A percentile compares a stretch with the other conserved stretches of the same genome.
phyloP scores from a whole-genome alignment of 148 eudicot species.

The Pharnaceum exiguum region DNA sequence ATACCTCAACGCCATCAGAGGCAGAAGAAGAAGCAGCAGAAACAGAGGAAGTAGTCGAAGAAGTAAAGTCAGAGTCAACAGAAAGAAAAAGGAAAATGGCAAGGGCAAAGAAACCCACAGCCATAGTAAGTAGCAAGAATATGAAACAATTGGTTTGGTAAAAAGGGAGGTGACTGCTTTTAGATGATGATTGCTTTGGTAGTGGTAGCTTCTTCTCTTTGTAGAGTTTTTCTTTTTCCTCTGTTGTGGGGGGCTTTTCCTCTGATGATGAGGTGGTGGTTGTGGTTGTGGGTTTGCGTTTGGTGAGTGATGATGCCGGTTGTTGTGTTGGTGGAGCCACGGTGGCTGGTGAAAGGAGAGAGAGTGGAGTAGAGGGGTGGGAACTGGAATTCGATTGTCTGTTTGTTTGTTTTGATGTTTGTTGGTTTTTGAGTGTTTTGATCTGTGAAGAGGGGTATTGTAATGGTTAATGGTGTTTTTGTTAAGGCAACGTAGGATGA shows the following conservation, averaged over 20 bases:
- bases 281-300: constrained; percentile 42
- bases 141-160: constrained; percentile 85
- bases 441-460: not conserved
- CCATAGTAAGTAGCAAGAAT: constrained; percentile 50
- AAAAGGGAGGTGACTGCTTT: constrained; percentile 60
- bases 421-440: not conserved
- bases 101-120: constrained; percentile 53
- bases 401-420: not conserved
- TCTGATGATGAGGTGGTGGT: too few species aligned
- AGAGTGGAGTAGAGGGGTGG: not conserved
- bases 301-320: constrained; percentile 37
- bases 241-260: constrained; percentile 18
- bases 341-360: constrained; percentile 23
- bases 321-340: constrained; percentile 68
- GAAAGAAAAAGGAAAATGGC: constrained; percentile 67
- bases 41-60: constrained; percentile 21
- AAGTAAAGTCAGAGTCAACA: constrained; percentile 44
- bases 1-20: constrained; percentile 35
- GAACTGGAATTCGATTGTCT: not conserved
- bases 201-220: constrained; percentile 42
- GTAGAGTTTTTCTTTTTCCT: constrained; percentile 42
- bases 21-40: constrained; percentile 23
- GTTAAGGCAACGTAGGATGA: constrained; percentile 12
- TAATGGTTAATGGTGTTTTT: too few species aligned
- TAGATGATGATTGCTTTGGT: constrained; percentile 30